These are phyloP conservation scores for Gautieria morchelliformis DNA, from an alignment of 768 basidiomycete genomes.

Conservation along the genomic window DNA sequence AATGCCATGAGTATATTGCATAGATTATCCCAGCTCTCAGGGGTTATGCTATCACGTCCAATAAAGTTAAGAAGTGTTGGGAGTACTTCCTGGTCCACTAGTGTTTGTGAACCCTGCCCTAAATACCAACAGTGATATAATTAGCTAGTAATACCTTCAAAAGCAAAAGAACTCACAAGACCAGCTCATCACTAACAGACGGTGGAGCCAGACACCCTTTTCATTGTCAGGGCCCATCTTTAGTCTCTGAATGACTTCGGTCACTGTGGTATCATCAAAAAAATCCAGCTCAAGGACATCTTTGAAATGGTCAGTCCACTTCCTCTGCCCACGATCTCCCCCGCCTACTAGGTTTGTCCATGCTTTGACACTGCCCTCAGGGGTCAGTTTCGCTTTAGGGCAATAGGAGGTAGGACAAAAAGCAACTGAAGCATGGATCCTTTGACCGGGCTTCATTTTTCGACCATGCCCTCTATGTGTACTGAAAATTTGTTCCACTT, in stretches of 20 bases:
- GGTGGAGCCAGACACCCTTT: too few species aligned
- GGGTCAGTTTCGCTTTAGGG: constrained; percentile 4
- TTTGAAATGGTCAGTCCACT: not conserved
- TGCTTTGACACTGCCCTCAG: not conserved
- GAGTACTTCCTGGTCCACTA: not conserved
- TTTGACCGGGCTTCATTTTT: constrained; percentile 11
- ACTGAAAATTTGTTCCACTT: not conserved
- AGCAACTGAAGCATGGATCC: constrained; percentile 14
- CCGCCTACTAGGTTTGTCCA: not conserved
- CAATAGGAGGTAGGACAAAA: constrained; percentile 8
- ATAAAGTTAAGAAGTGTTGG: not conserved
- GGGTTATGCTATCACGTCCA: not conserved
- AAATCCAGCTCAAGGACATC: constrained; percentile 1
- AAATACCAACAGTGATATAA: not conserved
- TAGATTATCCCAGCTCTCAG: not conserved
- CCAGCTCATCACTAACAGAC: not conserved
- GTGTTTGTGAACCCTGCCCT: not conserved
- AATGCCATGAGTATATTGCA: not conserved
- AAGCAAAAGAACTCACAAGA: not conserved
- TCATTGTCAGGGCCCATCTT: not conserved
- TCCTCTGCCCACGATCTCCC: not conserved
- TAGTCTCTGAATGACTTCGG: not conserved
- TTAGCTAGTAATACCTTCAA: not conserved
- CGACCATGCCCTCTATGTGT: constrained; percentile 1
- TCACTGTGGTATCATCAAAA: not conserved